Evolutionary conservation across 805 yeast genomes (phyloP).

Genomic region (Cyberlindnera maritima): DNA sequence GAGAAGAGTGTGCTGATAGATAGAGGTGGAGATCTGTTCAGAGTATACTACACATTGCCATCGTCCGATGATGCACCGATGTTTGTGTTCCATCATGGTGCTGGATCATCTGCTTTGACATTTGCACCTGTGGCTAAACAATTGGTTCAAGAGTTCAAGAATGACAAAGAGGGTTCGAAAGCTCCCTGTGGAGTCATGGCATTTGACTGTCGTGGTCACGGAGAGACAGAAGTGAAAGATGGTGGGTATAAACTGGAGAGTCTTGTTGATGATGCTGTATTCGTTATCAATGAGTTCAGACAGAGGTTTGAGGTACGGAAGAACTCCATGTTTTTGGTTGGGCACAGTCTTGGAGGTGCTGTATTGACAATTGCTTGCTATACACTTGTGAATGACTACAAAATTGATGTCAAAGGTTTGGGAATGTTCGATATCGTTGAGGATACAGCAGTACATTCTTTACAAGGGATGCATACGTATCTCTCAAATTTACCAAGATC

Average conservation of each 20-base stretch:
- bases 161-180: conserved; percentile 24
- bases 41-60: conserved; percentile 61
- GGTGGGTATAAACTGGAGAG: conserved; percentile 44
- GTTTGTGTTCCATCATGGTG: conserved; percentile 87
- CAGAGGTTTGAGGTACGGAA: conserved; percentile 11
- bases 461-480: conserved; percentile 65
- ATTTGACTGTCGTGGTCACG: conserved; percentile 89
- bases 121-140: conserved; percentile 54
- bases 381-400: conserved; percentile 15
- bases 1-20: conserved; percentile 24
- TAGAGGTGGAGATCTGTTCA: conserved; percentile 34
- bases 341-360: conserved; percentile 94
- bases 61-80: conserved; percentile 43
- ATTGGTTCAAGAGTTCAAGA: conserved; percentile 27
- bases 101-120: conserved; percentile 84
- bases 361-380: conserved; percentile 57
- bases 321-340: conserved; percentile 55
- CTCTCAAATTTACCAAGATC: conserved; percentile 59
- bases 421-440: conserved; percentile 90
- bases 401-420: conserved; percentile 54
- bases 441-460: conserved; percentile 78
- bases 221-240: conserved; percentile 38
- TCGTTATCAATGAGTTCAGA: conserved; percentile 43
- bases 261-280: conserved; percentile 56
- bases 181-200: conserved; percentile 60